Conservation (phyloP, 2,329 filamentous ascomycete genomes). For the Xylaria sp. region DNA sequence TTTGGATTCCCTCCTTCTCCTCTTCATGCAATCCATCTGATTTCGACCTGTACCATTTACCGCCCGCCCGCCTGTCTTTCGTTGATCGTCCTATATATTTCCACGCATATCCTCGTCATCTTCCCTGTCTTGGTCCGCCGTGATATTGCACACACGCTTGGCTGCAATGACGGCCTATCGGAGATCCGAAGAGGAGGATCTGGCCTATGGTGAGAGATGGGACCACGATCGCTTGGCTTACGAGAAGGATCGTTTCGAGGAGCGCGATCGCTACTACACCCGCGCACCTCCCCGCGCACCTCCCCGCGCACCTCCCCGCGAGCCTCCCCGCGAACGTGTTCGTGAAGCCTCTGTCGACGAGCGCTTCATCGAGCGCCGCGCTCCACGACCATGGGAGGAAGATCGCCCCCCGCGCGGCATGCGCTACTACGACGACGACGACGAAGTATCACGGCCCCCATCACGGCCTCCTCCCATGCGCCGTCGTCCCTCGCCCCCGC, state of each 20-base stretch:
- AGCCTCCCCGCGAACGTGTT: conserved; percentile 36
- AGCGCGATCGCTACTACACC: conserved; percentile 57
- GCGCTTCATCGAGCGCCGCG: conserved; percentile 51
- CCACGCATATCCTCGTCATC: not conserved
- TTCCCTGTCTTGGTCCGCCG: not conserved
- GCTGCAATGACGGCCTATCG: conserved; percentile 20
- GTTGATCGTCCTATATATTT: not conserved
- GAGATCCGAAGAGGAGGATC: conserved; percentile 41
- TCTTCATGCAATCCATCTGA: too few relatives aligned
- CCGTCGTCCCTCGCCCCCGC: conserved; percentile 45
- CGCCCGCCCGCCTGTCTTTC: too few relatives aligned
- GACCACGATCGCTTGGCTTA: conserved; percentile 59
- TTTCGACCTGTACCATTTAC: too few relatives aligned
- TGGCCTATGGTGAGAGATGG: conserved; percentile 54
- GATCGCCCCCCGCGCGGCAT: conserved; percentile 53
- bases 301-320: conserved; percentile 42
- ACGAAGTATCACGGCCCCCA: not conserved
- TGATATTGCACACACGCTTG: not conserved
- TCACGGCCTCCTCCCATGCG: conserved; percentile 39
- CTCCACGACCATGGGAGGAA: conserved; percentile 52
- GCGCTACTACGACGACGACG: conserved; percentile 60
- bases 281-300: conserved; percentile 41
- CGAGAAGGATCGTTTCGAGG: conserved; percentile 59
- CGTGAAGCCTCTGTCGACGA: conserved; percentile 51
- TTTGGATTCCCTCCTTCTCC: too few relatives aligned